Evolutionary conservation across 345 rosid genomes (phyloP).

Genomic region (Noccaea caerulescens): DNA sequence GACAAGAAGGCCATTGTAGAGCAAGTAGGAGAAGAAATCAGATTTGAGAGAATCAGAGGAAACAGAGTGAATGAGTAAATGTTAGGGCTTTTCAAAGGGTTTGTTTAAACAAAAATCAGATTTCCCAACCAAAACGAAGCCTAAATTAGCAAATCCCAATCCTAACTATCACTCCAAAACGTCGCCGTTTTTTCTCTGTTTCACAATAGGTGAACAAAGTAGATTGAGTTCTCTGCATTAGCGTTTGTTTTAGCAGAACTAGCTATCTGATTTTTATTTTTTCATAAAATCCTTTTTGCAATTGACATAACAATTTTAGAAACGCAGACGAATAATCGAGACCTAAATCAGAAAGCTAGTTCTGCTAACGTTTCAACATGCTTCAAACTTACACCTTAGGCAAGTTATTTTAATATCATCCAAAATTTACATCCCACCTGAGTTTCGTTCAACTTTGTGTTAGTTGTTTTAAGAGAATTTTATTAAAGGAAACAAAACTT

Average conservation of each 20-base stretch:
- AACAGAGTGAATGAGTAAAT: background rate
- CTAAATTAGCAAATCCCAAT: constrained; percentile 5
- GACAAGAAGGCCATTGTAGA: constrained; percentile 63
- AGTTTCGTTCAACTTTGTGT: background rate
- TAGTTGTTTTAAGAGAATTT: background rate
- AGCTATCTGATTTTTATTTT: too few relatives aligned
- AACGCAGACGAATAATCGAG: too few relatives aligned
- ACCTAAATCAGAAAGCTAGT: too few relatives aligned
- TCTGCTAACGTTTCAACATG: too few relatives aligned
- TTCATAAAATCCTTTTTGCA: too few relatives aligned
- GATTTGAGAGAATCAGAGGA: background rate
- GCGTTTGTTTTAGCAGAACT: too few relatives aligned
- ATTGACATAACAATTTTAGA: too few relatives aligned
- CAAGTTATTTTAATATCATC: too few relatives aligned
- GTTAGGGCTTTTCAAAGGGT: constrained; percentile 12
- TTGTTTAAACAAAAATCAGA: too few relatives aligned
- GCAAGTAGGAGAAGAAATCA: background rate
- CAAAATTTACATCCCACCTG: background rate
- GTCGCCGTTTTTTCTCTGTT: constrained; percentile 1
- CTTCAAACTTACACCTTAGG: too few relatives aligned
- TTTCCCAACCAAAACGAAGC: background rate
- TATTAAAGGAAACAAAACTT: background rate
- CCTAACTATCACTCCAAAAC: background rate
- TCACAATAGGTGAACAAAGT: background rate
- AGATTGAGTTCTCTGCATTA: too few relatives aligned